phyloP scores from a whole-genome alignment of 306 rosid genomes.

The Cicer pinnatifidum region DNA sequence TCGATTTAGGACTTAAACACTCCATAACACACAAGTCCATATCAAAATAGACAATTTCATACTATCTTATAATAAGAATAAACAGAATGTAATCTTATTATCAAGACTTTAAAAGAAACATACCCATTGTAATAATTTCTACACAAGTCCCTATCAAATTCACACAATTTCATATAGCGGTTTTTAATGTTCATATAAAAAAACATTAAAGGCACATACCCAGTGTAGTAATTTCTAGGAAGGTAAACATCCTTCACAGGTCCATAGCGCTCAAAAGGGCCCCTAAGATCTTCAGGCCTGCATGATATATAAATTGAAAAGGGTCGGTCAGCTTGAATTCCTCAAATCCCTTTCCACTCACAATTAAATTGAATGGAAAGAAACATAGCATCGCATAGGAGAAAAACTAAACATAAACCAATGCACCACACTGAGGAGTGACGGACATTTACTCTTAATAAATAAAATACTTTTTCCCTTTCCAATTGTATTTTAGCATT shows the following conservation, averaged over 20 bases:
- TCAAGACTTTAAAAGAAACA: no score
- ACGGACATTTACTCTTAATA: no score
- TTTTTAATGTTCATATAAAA: neutral
- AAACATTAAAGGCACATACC: conserved; percentile 55
- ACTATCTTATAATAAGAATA: no score
- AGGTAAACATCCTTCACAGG: conserved; percentile 98
- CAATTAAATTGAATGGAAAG: neutral
- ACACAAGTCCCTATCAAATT: neutral
- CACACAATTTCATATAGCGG: neutral
- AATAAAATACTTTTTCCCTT: no score
- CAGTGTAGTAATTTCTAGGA: conserved; percentile 88
- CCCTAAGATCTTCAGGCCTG: conserved; percentile 90
- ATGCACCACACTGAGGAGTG: neutral
- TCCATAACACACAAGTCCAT: neutral
- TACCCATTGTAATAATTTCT: no score
- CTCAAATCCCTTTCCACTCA: neutral
- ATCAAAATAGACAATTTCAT: neutral
- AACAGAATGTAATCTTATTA: no score
- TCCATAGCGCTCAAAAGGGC: conserved; percentile 90
- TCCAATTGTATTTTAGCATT: no score
- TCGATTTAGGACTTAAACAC: neutral
- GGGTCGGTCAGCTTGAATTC: neutral
- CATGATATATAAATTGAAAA: conserved; percentile 31
- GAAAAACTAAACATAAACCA: neutral
- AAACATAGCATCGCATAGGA: neutral